Evolutionary conservation across 140 eudicot species (phyloP).

Genomic region (Cichorium intybus): DNA sequence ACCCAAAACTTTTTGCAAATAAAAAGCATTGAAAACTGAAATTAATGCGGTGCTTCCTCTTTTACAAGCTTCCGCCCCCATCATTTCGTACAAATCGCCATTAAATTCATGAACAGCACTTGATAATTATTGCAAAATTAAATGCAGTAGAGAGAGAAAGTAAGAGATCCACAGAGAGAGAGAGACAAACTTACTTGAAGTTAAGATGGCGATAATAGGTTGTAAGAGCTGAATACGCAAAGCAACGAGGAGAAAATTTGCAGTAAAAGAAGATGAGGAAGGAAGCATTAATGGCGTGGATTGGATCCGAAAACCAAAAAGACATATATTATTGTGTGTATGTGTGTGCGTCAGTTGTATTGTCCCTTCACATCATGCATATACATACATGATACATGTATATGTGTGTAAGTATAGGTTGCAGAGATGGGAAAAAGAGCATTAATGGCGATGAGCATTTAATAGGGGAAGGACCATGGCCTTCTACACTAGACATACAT

Average conservation of each 20-base stretch:
- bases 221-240: conserved; percentile 2
- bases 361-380: conserved; percentile 25
- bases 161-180: conserved; percentile 2
- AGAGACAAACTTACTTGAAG: conserved; percentile 13
- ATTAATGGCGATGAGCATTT: conserved; percentile 35
- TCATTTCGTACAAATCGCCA: conserved; percentile 25
- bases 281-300: conserved; percentile 31
- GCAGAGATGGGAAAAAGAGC: conserved; percentile 23
- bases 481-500: conserved; percentile 20
- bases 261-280: conserved; percentile 4
- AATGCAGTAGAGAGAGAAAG: conserved; percentile 9
- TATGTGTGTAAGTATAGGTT: conserved; percentile 16
- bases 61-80: conserved; percentile 39
- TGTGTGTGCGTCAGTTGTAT: conserved; percentile 19
- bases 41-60: conserved; percentile 32
- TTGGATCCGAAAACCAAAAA: conserved; percentile 18
- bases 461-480: conserved; percentile 24
- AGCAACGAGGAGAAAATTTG: conserved; percentile 18
- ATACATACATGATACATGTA: background rate
- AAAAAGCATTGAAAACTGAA: conserved; percentile 25
- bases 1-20: conserved; percentile 14
- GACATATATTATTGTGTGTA: conserved; percentile 19
- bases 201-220: conserved; percentile 11
- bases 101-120: conserved; percentile 14
- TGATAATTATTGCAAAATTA: conserved; percentile 11